Conservation (phyloP, 140 eudicot species). For the Oenanthe javanica region DNA sequence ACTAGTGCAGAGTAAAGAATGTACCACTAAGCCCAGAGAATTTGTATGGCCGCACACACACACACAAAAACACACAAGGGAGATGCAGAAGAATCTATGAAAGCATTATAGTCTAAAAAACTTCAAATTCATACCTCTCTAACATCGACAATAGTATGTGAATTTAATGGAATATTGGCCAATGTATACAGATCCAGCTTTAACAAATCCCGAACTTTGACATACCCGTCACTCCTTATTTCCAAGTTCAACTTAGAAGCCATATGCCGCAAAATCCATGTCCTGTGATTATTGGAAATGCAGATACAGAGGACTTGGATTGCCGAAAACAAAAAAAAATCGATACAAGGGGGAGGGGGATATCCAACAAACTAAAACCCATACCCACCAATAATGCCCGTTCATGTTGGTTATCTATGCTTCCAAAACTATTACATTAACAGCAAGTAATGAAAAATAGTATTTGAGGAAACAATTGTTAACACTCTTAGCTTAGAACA, state of each 20-base stretch:
- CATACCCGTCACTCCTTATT: slow-evolving; percentile 89
- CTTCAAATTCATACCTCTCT: slow-evolving; percentile 51
- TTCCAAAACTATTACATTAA: neutral
- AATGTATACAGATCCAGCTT: slow-evolving; percentile 61
- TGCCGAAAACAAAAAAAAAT: neutral
- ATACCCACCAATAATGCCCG: neutral
- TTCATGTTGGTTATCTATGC: neutral
- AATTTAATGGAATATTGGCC: slow-evolving; percentile 59
- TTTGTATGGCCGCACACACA: neutral
- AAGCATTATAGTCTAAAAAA: neutral
- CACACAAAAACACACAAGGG: neutral
- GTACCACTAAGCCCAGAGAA: neutral
- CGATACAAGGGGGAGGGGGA: neutral
- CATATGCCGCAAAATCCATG: slow-evolving; percentile 85
- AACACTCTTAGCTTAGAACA: neutral
- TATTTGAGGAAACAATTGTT: neutral
- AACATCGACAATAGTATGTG: slow-evolving; percentile 69
- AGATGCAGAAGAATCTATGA: too few relatives aligned
- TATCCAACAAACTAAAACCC: neutral
- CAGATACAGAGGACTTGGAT: neutral
- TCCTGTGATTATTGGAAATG: slow-evolving; percentile 34
- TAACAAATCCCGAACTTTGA: slow-evolving; percentile 69
- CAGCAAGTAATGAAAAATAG: neutral
- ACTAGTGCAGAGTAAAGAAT: neutral
- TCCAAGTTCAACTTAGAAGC: slow-evolving; percentile 64